Base-by-base conservation (phyloP, 352 stramenopile species). In the Pythium sp. region DNA sequence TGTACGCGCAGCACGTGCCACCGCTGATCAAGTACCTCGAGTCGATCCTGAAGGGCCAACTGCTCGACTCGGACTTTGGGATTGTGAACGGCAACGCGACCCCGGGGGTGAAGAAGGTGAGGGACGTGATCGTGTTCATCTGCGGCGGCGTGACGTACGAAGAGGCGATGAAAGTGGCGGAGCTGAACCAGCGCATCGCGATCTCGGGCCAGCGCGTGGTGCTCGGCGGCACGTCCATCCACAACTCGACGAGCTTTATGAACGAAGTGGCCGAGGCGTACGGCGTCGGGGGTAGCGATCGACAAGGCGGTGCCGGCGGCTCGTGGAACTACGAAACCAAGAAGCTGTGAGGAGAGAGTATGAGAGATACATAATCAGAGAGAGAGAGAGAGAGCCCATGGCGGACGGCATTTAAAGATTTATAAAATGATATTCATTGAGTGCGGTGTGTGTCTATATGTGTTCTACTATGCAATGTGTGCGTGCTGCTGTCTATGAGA, bases 1-100 rank as follows among this genome's bases (percentile, higher is more conserved):
- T 99, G 7, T 99, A 99, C 77, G 95, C 97, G 30, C 98, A 99
- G 76, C 98, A 99, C 77, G 90, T 98, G 55, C 97, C 98, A 46
- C 81, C 98, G 14, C 79, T 99, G 41, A 93, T 98, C 70, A 92
- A 98, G 49, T 98, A 95, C 30, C 76, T 99, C 36, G 87, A 95
- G 67, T 66, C 77, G 14, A 89, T 95, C 62, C 63, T 92, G 7
- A 95, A 95, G 69, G 85, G 87, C 26, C 84, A 91, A 59, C 65
- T 95, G 58, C 81, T 92, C 55, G 84, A 93, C 62, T 72, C 76
- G 34, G 87, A 93, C 51, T 95, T 92, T 80, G 82, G 99, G 68
- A 97, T 99, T 41, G 99, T 99, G 74, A 97, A 98, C 41, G 97
- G 99, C 75, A 97, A 98, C 72, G 90, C 95, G 18, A 97, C 94